Conservation (phyloP, 1,284 basidiomycete species). For the Heterobasidion annosum region DNA sequence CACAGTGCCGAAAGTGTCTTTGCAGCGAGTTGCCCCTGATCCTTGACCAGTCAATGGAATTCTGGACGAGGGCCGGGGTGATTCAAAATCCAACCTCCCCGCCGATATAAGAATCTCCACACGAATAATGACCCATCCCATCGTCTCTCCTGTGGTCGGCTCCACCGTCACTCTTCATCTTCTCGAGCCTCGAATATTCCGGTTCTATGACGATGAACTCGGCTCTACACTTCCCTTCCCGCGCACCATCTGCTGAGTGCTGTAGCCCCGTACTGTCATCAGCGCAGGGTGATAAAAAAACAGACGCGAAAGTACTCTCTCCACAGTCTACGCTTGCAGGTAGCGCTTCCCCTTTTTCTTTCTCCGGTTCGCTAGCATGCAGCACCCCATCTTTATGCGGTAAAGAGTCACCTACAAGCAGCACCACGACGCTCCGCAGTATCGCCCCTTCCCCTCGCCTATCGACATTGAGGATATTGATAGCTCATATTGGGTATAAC, state of each 20-base stretch:
- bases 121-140: background rate
- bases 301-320: background rate
- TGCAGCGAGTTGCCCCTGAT: background rate
- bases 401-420: background rate
- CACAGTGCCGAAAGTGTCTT: background rate
- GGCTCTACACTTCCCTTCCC: background rate
- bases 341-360: background rate
- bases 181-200: background rate
- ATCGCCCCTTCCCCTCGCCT: background rate
- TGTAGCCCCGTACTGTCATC: background rate
- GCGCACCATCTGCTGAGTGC: background rate
- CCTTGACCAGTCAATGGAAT: background rate
- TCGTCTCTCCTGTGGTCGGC: background rate
- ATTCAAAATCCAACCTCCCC: background rate
- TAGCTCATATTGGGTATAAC: constrained; percentile 22
- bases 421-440: background rate
- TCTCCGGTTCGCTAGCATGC: background rate
- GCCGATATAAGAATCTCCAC: background rate
- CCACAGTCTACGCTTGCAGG: background rate
- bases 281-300: background rate
- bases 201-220: background rate
- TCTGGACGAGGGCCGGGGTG: background rate
- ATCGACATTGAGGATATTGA: constrained; percentile 16
- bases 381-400: background rate
- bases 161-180: background rate